These are phyloP conservation scores for Boletus sp. DNA, from an alignment of 768 basidiomycete species.

Conservation along the genomic window DNA sequence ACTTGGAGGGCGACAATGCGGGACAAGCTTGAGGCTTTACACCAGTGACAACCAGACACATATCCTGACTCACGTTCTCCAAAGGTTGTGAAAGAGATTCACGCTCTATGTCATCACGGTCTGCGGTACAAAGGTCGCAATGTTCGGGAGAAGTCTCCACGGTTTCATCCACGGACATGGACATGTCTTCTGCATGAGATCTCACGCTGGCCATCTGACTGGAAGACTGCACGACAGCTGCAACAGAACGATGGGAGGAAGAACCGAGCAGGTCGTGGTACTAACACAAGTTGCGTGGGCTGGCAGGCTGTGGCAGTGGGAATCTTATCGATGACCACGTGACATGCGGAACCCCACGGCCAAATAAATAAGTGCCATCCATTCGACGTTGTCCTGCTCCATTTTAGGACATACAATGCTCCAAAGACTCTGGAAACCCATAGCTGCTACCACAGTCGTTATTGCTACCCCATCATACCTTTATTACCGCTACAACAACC, in stretches of 20 bases:
- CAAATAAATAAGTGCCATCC: too few relatives aligned
- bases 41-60: slow-evolving; percentile 26
- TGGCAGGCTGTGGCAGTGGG: slow-evolving; percentile 19
- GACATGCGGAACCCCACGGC: neutral
- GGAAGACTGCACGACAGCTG: neutral
- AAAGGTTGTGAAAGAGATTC: slow-evolving; percentile 23
- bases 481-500: slow-evolving; percentile 46
- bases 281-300: slow-evolving; percentile 16
- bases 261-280: slow-evolving; percentile 26
- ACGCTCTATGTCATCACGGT: slow-evolving; percentile 14
- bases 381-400: neutral
- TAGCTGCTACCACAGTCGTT: slow-evolving; percentile 50
- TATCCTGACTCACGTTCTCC: slow-evolving; percentile 37
- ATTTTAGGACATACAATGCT: slow-evolving; percentile 43
- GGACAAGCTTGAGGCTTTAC: slow-evolving; percentile 33
- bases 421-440: slow-evolving; percentile 63
- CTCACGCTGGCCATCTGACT: slow-evolving; percentile 18
- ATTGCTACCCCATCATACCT: slow-evolving; percentile 59
- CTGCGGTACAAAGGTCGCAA: neutral
- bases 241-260: neutral
- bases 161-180: slow-evolving; percentile 2
- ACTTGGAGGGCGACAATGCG: slow-evolving; percentile 24
- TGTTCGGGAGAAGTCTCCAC: neutral
- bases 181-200: slow-evolving; percentile 1
- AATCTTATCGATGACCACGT: slow-evolving; percentile 27